Conservation (phyloP, 2,329 filamentous ascomycete genomes). For the Phaeosphaeria sp. region DNA sequence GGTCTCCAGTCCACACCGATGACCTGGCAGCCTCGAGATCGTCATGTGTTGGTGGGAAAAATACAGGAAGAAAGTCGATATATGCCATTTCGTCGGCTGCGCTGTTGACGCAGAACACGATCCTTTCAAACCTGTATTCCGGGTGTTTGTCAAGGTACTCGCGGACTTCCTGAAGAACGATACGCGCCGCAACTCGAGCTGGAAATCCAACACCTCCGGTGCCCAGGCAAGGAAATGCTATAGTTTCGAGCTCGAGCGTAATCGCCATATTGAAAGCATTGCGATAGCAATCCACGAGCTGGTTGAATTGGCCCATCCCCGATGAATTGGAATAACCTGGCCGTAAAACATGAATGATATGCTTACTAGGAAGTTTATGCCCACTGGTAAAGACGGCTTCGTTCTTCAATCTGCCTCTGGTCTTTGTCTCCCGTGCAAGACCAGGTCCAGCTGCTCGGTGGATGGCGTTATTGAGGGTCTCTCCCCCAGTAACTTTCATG, state of each 20-base stretch:
- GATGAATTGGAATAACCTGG: constrained; percentile 29
- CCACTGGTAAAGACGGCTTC: constrained; percentile 35
- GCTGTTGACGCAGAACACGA: constrained; percentile 40
- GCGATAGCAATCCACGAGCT: constrained; percentile 42
- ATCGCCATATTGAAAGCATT: constrained; percentile 31
- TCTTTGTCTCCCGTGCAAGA: constrained; percentile 27
- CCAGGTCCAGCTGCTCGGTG: constrained; percentile 38
- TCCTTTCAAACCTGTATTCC: constrained; percentile 28
- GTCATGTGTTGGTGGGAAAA: constrained; percentile 41
- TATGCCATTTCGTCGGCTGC: constrained; percentile 36
- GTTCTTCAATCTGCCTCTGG: constrained; percentile 19
- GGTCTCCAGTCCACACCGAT: constrained; percentile 12
- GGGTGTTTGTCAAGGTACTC: constrained; percentile 37
- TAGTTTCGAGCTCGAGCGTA: constrained; percentile 27
- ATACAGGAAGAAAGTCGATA: constrained; percentile 36
- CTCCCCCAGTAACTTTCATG: constrained; percentile 4
- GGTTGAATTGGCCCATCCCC: constrained; percentile 30
- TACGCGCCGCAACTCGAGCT: constrained; percentile 36
- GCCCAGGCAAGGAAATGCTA: constrained; percentile 44
- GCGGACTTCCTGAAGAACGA: constrained; percentile 41
- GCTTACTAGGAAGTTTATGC: constrained; percentile 32
- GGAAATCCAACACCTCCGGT: constrained; percentile 41
- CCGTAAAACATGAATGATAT: constrained; percentile 41
- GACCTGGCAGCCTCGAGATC: constrained; percentile 31
- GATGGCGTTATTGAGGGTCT: constrained; percentile 32